Conservation (phyloP, 306 rosid genomes). For the Clitoria ternatea region DNA sequence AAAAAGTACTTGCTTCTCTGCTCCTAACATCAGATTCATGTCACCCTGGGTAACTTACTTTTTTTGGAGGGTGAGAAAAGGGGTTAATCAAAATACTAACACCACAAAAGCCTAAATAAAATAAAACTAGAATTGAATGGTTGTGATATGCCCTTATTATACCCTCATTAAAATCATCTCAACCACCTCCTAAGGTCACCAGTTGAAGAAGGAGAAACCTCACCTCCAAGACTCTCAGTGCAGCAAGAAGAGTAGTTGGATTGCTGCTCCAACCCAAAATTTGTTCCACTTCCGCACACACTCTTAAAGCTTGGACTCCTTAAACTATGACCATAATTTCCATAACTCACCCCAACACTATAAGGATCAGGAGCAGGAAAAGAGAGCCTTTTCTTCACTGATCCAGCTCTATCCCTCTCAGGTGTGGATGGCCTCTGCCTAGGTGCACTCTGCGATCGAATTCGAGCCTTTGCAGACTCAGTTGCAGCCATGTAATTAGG, state of each 20-base stretch:
- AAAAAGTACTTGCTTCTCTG: slow-evolving; percentile 26
- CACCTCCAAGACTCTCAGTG: slow-evolving; percentile 84
- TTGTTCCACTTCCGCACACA: slow-evolving; percentile 50
- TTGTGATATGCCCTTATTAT: background rate
- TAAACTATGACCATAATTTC: slow-evolving; percentile 59
- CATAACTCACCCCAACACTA: slow-evolving; percentile 44
- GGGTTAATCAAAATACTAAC: slow-evolving; percentile 26
- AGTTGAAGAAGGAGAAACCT: slow-evolving; percentile 88
- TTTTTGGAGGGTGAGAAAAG: slow-evolving; percentile 27
- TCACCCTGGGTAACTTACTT: slow-evolving; percentile 17
- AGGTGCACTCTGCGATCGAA: slow-evolving; percentile 89
- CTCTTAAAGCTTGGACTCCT: slow-evolving; percentile 95
- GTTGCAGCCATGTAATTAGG: slow-evolving; percentile 99
- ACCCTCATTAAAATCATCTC: slow-evolving; percentile 46
- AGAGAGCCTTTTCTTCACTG: slow-evolving; percentile 83
- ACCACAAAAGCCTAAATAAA: slow-evolving; percentile 29
- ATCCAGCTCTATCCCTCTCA: slow-evolving; percentile 80
- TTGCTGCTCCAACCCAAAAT: slow-evolving; percentile 67
- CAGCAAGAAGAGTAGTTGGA: slow-evolving; percentile 95
- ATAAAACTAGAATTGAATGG: slow-evolving; percentile 21
- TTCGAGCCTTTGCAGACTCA: slow-evolving; percentile 89
- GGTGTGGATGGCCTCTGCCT: slow-evolving; percentile 90
- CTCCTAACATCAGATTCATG: slow-evolving; percentile 38
- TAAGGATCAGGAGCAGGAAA: slow-evolving; percentile 80
- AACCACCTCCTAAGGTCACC: slow-evolving; percentile 83